Conservation (phyloP, 306 rosid species). For the Cicer yamashitae region DNA sequence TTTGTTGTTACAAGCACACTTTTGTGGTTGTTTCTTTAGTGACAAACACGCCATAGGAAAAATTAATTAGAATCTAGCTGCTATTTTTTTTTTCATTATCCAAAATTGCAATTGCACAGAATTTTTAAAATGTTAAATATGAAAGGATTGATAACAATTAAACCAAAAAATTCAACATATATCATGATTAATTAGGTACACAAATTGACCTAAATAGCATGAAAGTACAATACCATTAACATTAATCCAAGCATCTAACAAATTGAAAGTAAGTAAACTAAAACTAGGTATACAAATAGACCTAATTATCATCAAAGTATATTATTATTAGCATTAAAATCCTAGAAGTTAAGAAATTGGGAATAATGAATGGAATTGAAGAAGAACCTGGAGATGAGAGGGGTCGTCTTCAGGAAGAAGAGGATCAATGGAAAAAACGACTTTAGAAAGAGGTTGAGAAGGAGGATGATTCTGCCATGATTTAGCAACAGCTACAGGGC, state of each 20-base stretch:
- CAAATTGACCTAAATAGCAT: not conserved
- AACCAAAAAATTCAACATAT: not conserved
- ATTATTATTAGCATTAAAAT: not conserved
- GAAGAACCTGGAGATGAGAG: constrained; percentile 70
- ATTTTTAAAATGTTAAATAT: not conserved
- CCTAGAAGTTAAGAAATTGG: not conserved
- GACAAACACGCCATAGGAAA: not conserved
- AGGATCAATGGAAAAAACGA: constrained; percentile 92
- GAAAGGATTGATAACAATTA: not conserved
- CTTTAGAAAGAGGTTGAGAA: constrained; percentile 87
- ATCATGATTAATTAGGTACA: not conserved
- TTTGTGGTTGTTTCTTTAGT: not conserved
- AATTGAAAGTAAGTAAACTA: not conserved
- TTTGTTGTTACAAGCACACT: not conserved
- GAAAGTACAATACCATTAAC: not conserved
- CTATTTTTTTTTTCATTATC: not conserved
- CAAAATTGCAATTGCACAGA: not conserved
- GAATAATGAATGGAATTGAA: not conserved
- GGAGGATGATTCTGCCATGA: constrained; percentile 85
- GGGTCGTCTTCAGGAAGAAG: constrained; percentile 77
- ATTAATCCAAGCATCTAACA: not conserved
- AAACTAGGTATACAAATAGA: not conserved
- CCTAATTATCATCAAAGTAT: not conserved
- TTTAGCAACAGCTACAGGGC: constrained; percentile 83
- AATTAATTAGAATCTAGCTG: not conserved